Evolutionary conservation across 2,329 filamentous ascomycete species (phyloP).

Genomic region (Fusarium duplospermum): DNA sequence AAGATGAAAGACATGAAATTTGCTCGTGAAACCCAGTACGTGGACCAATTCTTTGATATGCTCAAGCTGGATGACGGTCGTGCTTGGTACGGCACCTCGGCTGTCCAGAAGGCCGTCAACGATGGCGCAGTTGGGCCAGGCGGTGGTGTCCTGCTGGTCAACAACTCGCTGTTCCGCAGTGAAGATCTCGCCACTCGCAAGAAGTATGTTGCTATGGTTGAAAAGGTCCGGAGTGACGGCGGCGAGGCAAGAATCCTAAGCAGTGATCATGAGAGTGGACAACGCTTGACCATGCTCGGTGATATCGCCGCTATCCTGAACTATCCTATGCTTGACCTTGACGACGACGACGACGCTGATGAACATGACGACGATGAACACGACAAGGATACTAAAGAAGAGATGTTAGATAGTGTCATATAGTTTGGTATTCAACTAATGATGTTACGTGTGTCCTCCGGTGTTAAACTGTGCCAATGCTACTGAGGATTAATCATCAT

Average conservation of each 20-base stretch:
- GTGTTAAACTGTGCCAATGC: neutral
- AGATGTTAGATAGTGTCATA: slow-evolving; percentile 47
- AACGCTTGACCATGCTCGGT: slow-evolving; percentile 83
- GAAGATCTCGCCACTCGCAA: slow-evolving; percentile 81
- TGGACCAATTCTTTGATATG: slow-evolving; percentile 85
- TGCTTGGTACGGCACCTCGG: slow-evolving; percentile 88
- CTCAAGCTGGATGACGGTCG: slow-evolving; percentile 86
- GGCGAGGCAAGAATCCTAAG: slow-evolving; percentile 92
- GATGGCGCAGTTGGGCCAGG: slow-evolving; percentile 90
- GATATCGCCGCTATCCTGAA: slow-evolving; percentile 92
- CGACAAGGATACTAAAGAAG: slow-evolving; percentile 41
- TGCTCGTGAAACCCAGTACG: slow-evolving; percentile 81
- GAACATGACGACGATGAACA: slow-evolving; percentile 48
- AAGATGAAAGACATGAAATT: slow-evolving; percentile 90
- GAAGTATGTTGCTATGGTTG: slow-evolving; percentile 86
- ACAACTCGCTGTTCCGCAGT: slow-evolving; percentile 87
- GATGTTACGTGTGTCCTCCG: slow-evolving; percentile 8
- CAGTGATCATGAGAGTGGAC: slow-evolving; percentile 93
- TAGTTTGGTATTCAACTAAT: slow-evolving; percentile 31
- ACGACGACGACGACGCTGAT: slow-evolving; percentile 70
- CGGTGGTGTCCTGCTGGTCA: slow-evolving; percentile 86
- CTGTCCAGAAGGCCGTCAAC: slow-evolving; percentile 84
- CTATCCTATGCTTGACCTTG: slow-evolving; percentile 85
- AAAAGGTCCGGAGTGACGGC: slow-evolving; percentile 86
- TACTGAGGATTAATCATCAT: neutral